A percentile compares a stretch with the other conserved stretches of the same genome.
Evolutionary conservation across 2,329 filamentous ascomycete species (phyloP).

Genomic region (Cladosporium austrohemisphaericum): DNA sequence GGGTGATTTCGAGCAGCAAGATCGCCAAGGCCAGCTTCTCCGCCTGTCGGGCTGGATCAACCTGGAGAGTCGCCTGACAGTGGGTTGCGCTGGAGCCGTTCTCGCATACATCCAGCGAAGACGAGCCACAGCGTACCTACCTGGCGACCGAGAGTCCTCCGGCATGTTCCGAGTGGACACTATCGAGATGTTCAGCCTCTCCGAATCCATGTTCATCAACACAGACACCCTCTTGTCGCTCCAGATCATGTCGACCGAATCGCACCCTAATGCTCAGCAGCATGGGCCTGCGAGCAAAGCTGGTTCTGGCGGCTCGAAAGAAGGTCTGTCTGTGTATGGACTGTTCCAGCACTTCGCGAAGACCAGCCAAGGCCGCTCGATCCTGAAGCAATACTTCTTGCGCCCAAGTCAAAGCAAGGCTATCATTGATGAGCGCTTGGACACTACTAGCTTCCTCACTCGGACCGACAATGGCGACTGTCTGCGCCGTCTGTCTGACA

Average conservation of each 20-base stretch:
- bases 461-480: constrained; percentile 61
- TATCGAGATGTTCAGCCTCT: constrained; percentile 72
- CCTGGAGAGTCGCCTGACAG: constrained; percentile 68
- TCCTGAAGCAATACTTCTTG: constrained; percentile 76
- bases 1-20: constrained; percentile 38
- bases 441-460: constrained; percentile 64
- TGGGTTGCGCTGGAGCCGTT: constrained; percentile 83
- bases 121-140: constrained; percentile 59
- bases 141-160: constrained; percentile 54
- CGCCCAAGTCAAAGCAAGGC: constrained; percentile 68
- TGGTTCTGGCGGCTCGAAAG: constrained; percentile 60
- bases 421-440: constrained; percentile 68
- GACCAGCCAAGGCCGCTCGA: constrained; percentile 72
- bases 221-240: constrained; percentile 75
- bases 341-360: constrained; percentile 71
- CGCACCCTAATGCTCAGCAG: constrained; percentile 76
- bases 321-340: constrained; percentile 78
- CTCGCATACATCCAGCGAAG: constrained; percentile 73
- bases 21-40: constrained; percentile 60
- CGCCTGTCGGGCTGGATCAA: constrained; percentile 68
- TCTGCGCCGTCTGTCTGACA: constrained; percentile 55
- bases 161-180: constrained; percentile 57
- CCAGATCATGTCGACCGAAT: constrained; percentile 79
- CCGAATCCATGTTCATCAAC: constrained; percentile 69
- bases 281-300: constrained; percentile 62